Evolutionary conservation across 1,284 basidiomycete species (phyloP), one percentile per base, ranked within the genome.

Genomic region (Microbotryomycetes sp.): DNA sequence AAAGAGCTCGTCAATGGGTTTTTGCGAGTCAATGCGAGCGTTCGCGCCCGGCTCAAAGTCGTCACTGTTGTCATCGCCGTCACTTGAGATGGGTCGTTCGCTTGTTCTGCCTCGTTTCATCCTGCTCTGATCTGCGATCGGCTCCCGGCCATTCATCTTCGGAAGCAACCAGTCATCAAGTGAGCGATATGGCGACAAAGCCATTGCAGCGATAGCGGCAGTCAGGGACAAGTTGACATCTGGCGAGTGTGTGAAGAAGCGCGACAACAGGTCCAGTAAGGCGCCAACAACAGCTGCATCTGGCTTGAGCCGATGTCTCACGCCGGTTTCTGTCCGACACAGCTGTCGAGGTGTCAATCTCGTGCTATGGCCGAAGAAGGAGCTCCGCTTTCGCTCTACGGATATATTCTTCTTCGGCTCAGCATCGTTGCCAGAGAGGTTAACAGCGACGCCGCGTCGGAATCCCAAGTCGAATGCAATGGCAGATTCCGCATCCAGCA

Each of bases 171-270:
- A 97, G 0, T 91, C 91, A 0, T 86, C 84, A 24, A 97, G 78
- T 1, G 88, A 91, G 9, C 92, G 82, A 71, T 90, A 81, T 1
- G 92, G 89, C 72, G 90, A 90, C 15, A 85, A 78, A 0, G 88
- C 88, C 5, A 97, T 78, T 3, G 85, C 83, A 0, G 87, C 82
- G 13, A 97, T 74, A 3, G 86, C 83, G 9, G 89, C 90, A 0
- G 90, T 96, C 62, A 97, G 76, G 0, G 89, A 87, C 59, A 97
- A 83, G 73, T 97, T 97, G 73, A 83, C 83, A 68, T 93, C 88
- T 2, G 92, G 86, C 0, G 85, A 81, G 61, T 93, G 89, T 4
- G 82, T 82, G 75, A 97, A 91, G 79, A 96, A 94, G 57, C 78
- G 80, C 41, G 85, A 78, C 11, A 94, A 75, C 18, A 81, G 81